Conservation (phyloP, 495 filamentous ascomycete species). For the Xanthoparmelia taractica region DNA sequence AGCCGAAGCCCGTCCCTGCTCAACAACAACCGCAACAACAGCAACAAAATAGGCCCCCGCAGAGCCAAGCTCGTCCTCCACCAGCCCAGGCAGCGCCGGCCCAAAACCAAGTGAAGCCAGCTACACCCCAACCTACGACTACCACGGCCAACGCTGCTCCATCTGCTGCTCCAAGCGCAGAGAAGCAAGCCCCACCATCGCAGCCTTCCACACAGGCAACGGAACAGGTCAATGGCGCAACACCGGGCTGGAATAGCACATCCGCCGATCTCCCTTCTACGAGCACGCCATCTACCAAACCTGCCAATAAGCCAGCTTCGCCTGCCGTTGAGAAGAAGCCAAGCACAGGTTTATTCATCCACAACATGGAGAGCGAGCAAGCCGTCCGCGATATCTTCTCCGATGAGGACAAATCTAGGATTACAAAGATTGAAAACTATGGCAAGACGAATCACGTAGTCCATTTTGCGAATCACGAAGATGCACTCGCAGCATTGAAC, state of each 20-base stretch:
- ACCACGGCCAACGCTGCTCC: conserved; percentile 25
- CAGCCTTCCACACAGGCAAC: conserved; percentile 2
- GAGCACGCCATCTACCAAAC: conserved; percentile 1
- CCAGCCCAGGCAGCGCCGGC: conserved; percentile 47
- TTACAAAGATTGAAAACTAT: conserved; percentile 68
- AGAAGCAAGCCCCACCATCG: conserved; percentile 24
- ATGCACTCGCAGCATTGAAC: conserved; percentile 67
- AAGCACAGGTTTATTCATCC: conserved; percentile 75
- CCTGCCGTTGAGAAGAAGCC: conserved; percentile 45
- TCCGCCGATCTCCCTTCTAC: neutral
- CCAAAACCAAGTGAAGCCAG: conserved; percentile 42
- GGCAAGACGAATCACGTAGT: conserved; percentile 69
- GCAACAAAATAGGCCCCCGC: conserved; percentile 37
- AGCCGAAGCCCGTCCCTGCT: conserved; percentile 30
- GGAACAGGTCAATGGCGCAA: conserved; percentile 16
- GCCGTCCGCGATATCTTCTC: conserved; percentile 69
- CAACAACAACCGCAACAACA: conserved; percentile 33
- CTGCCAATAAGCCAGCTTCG: conserved; percentile 31
- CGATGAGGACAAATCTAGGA: conserved; percentile 73
- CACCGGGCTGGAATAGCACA: conserved; percentile 15
- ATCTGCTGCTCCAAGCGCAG: conserved; percentile 10
- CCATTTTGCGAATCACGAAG: conserved; percentile 67
- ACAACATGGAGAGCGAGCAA: conserved; percentile 67
- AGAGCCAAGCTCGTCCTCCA: conserved; percentile 35
- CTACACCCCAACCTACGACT: conserved; percentile 45